Base-by-base conservation (phyloP, 2,329 filamentous ascomycete species). In the Fusarium torulosum region DNA sequence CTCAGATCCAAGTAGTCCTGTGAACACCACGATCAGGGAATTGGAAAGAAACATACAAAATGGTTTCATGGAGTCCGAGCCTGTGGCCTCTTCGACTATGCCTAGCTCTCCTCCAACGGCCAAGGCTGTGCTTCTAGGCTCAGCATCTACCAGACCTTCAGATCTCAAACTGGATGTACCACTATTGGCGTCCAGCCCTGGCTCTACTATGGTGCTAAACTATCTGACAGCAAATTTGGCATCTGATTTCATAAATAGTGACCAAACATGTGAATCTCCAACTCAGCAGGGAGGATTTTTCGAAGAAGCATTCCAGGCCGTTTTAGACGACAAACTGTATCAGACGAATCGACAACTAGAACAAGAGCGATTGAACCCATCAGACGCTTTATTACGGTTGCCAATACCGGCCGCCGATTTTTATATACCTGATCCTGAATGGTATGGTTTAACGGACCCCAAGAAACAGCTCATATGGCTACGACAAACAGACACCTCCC, bases 1-100 rank as follows among this genome's bases (percentile, higher is more conserved):
- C 27, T 77, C 77, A 0, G 76, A 77, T 3, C 75, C 78, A 14
- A 60, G 42, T 15, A 79, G 67, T 21, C 75, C 76, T 4, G n/a
- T 44, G 8, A 46, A 57, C 6, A 5, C 25, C 2, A 21, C 40
- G 2, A 44, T 56, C 42, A 25, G 53, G 11, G 44, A 52, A 31
- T 17, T 72, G 8, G 43, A 71, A 43, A 47, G 54, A 33, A 49
- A 42, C 13, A 14, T 61, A 4, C 31, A 53, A 33, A 23, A 49
- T 25, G 70, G 53, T 1, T 50, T 35, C n/a, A 7, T 75, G 9
- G 71, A 72, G 42, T 74, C 72, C 3, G 70, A 71, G 13, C 63
- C 68, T 8, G 15, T 33, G 19, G 50, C 58, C 4, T 53, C 63
- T 4, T 59, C 64, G 8, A 54, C 41, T 9, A 51, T 60, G 23